Base-by-base conservation (phyloP, 352 stramenopile genomes). In the Phytophthora vignae region DNA sequence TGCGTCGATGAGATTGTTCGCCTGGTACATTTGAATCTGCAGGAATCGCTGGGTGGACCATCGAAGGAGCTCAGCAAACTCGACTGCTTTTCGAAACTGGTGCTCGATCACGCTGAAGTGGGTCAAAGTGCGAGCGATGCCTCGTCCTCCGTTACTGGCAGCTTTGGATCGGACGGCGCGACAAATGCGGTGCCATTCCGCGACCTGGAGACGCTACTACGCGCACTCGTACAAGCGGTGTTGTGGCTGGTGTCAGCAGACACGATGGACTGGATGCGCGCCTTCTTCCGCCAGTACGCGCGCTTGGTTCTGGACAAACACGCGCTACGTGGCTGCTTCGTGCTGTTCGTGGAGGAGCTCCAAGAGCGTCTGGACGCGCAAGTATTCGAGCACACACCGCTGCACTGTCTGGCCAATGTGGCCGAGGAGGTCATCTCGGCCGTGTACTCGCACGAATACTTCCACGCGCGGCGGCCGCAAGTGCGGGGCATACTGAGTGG, bases 351-450 rank as follows among this genome's bases (percentile, higher is more conserved):
- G 15, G 48, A 57, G 0, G 70, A 85, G 54, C 52, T 76, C 11
- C 73, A 86, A 44, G 69, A 77, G 29, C 76, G 67, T 1, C 56
- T 88, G 49, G 73, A 88, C 61, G 60, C 67, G 49, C 58, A 79
- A 21, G 78, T 88, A 54, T 83, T 88, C 19, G 40, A 50, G 4
- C 49, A 49, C 22, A 79, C 76, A 36, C 53, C 66, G 27, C 53
- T 86, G 15, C 57, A 52, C 17, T 77, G 60, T 19, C 57, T 86
- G 15, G 70, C 66, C 14, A 76, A 76, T 15, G 69, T 74, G 10
- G 77, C 81, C 12, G 81, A 88, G 42, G 81, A 88, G 57, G 76
- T 88, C 62, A 85, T 84, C 40, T 72, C 68, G 1, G 71, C 70
- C 15, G 78, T 88, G 36, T 88, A 86, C 71, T 85, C 74, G 55